Evolutionary conservation across 2,329 filamentous ascomycete genomes (phyloP).

Genomic region (Aspergillus fischeri): DNA sequence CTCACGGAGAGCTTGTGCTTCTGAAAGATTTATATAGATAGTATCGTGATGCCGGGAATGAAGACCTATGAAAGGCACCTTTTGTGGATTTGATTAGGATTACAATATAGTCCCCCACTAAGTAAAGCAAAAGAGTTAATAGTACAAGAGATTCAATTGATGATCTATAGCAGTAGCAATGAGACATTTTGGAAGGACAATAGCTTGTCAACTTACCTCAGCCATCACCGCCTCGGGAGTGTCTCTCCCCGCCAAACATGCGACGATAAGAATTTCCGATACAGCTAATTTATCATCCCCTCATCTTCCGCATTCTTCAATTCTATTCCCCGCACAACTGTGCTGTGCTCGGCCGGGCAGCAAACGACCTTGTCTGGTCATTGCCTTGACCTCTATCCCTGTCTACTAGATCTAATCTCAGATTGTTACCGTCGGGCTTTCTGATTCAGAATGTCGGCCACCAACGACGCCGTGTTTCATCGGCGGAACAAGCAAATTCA

Average conservation of each 20-base stretch:
- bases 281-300: background rate
- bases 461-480: conserved; percentile 38
- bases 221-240: background rate
- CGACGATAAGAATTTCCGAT: background rate
- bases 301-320: conserved; percentile 11
- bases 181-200: background rate
- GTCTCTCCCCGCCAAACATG: background rate
- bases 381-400: background rate
- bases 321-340: conserved; percentile 15
- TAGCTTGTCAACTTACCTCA: background rate
- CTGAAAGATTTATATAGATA: background rate
- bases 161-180: background rate
- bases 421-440: background rate
- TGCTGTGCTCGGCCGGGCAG: conserved; percentile 24
- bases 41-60: background rate
- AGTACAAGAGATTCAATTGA: background rate
- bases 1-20: background rate
- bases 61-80: background rate
- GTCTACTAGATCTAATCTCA: background rate
- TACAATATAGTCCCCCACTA: background rate
- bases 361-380: conserved; percentile 9
- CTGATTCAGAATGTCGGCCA: conserved; percentile 17
- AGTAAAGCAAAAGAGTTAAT: background rate
- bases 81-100: background rate
- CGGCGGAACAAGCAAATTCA: conserved; percentile 48